Conservation (phyloP, 2,329 filamentous ascomycete species). For the Sarocladium strictum region DNA sequence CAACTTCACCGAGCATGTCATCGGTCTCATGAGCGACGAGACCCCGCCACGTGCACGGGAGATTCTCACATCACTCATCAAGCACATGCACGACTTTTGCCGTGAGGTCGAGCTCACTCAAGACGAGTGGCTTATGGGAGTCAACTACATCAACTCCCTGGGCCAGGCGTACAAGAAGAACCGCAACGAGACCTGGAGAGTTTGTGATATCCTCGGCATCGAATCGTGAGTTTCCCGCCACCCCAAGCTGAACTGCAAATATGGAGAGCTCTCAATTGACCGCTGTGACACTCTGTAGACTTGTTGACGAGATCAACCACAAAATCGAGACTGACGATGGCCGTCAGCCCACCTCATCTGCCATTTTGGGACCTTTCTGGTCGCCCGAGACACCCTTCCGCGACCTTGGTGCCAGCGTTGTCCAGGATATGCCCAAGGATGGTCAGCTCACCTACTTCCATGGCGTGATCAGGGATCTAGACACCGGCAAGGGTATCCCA, state of each 20-base stretch:
- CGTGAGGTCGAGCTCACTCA: slow-evolving; percentile 71
- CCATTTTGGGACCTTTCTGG: slow-evolving; percentile 76
- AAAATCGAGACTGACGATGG: slow-evolving; percentile 47
- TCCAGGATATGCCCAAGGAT: slow-evolving; percentile 53
- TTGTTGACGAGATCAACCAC: slow-evolving; percentile 33
- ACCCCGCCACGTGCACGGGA: slow-evolving; percentile 58
- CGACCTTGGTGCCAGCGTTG: slow-evolving; percentile 58
- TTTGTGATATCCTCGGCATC: slow-evolving; percentile 68
- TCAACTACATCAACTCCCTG: slow-evolving; percentile 69
- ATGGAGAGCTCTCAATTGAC: no score
- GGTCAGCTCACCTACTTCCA: slow-evolving; percentile 63
- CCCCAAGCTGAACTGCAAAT: no score
- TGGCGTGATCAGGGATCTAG: slow-evolving; percentile 58
- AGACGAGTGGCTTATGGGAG: slow-evolving; percentile 71
- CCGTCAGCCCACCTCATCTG: slow-evolving; percentile 63
- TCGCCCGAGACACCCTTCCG: slow-evolving; percentile 69
- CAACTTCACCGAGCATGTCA: slow-evolving; percentile 67
- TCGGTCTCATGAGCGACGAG: slow-evolving; percentile 67
- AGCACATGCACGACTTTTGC: slow-evolving; percentile 72
- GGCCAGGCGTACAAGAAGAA: slow-evolving; percentile 63
- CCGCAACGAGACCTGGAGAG: slow-evolving; percentile 67
- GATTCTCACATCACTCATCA: slow-evolving; percentile 59
- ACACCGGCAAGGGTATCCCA: slow-evolving; percentile 60
- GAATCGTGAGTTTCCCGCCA: slow-evolving; percentile 53
- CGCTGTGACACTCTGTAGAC: slow-evolving; percentile 34